A percentile compares a stretch with the other conserved stretches of the same genome.
phyloP scores from a whole-genome alignment of 176 grass and related monocot species.

The Hordeum vulgare region MorexV3_pseudomolecules_assembly NC_058519.1:73280465-73280964 shows the following conservation, averaged over 20 bases:
- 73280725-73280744: neutral
- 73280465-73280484: conserved; percentile 34
- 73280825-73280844: conserved; percentile 28
- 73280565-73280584: conserved; percentile 7
- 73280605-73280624: neutral
- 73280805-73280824: neutral
- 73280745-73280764: conserved; percentile 12
- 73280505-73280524: conserved; percentile 9
- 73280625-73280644: conserved; percentile 30
- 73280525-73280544: neutral
- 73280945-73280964: conserved; percentile 10
- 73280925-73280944: conserved; percentile 37
- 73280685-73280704: conserved; percentile 1
- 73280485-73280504: conserved; percentile 7
- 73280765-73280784: neutral
- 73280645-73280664: neutral
- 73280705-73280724: neutral
- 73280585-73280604: conserved; percentile 14
- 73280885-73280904: neutral
- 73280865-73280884: neutral
- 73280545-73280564: conserved; percentile 23
- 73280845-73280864: neutral
- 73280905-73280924: conserved; percentile 12
- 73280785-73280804: conserved; percentile 47
- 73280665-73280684: neutral